These are phyloP conservation scores for Thielaviopsis populi DNA, from an alignment of 2,329 filamentous ascomycete genomes.

Conservation along the genomic window DNA sequence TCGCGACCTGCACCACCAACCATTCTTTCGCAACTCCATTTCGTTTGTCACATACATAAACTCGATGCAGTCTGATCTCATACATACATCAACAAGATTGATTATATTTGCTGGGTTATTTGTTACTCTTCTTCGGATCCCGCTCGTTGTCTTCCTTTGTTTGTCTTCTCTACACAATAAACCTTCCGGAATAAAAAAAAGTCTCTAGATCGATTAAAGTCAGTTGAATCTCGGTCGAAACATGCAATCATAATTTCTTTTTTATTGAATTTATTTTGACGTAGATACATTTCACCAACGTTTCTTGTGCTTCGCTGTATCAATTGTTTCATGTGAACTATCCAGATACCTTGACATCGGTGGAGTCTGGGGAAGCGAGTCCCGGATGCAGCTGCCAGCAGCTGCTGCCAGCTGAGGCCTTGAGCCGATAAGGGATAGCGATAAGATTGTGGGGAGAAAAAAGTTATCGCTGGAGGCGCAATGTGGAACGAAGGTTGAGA, in stretches of 20 bases:
- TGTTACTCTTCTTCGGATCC: neutral
- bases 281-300: too few relatives aligned
- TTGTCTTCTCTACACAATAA: too few relatives aligned
- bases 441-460: slow-evolving; percentile 5
- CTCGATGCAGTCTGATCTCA: too few relatives aligned
- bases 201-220: too few relatives aligned
- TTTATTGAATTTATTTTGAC: too few relatives aligned
- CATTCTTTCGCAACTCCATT: neutral
- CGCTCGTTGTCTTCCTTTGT: neutral
- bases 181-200: too few relatives aligned
- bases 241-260: too few relatives aligned
- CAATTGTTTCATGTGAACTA: too few relatives aligned
- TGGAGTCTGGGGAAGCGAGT: neutral
- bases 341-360: neutral
- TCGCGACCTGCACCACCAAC: neutral
- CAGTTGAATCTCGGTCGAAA: too few relatives aligned
- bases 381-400: neutral
- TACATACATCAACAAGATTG: too few relatives aligned
- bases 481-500: neutral
- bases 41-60: too few relatives aligned
- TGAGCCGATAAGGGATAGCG: neutral
- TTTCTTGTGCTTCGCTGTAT: too few relatives aligned
- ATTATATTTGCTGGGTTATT: neutral
- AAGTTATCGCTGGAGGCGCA: neutral
- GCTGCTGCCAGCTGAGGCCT: neutral